A percentile compares a stretch with the other conserved stretches of the same genome.
These are phyloP conservation scores for Conticribra weissflogii DNA, from an alignment of 108 stramenopile genomes.

Conservation along the genomic window DNA sequence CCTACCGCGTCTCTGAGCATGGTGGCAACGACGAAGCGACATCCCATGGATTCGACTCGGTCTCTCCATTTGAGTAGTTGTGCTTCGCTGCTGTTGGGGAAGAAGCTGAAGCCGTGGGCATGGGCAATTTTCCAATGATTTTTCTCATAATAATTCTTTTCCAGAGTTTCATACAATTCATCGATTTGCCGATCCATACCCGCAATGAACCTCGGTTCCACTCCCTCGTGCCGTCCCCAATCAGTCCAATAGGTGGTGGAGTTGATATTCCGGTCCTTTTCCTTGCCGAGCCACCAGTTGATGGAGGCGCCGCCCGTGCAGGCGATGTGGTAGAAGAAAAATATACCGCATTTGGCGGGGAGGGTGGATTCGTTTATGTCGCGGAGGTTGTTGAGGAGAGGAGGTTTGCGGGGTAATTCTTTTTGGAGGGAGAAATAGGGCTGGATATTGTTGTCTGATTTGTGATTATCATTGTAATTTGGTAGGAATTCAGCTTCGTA, in stretches of 20 bases:
- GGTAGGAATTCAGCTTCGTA: background rate
- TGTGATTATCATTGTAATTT: no score
- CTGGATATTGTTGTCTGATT: no score
- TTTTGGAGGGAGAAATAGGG: background rate
- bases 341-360: slow-evolving; percentile 25
- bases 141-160: no score
- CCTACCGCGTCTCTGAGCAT: slow-evolving; percentile 45
- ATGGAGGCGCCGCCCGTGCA: slow-evolving; percentile 43
- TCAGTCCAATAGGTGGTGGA: slow-evolving; percentile 44
- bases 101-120: no score
- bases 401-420: background rate
- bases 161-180: no score
- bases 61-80: slow-evolving; percentile 42
- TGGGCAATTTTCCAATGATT: no score
- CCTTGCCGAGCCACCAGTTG: slow-evolving; percentile 45
- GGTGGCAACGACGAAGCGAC: slow-evolving; percentile 32
- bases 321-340: slow-evolving; percentile 48
- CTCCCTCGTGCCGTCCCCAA: slow-evolving; percentile 35
- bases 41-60: slow-evolving; percentile 34
- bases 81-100: slow-evolving; percentile 40
- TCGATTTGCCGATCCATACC: slow-evolving; percentile 28
- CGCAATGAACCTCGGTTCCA: slow-evolving; percentile 27
- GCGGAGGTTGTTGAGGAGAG: background rate
- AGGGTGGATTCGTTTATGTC: background rate
- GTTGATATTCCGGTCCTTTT: slow-evolving; percentile 28